Evolutionary conservation across 2,329 filamentous ascomycete genomes (phyloP).

Genomic region (Leptographium wingfieldii): DNA sequence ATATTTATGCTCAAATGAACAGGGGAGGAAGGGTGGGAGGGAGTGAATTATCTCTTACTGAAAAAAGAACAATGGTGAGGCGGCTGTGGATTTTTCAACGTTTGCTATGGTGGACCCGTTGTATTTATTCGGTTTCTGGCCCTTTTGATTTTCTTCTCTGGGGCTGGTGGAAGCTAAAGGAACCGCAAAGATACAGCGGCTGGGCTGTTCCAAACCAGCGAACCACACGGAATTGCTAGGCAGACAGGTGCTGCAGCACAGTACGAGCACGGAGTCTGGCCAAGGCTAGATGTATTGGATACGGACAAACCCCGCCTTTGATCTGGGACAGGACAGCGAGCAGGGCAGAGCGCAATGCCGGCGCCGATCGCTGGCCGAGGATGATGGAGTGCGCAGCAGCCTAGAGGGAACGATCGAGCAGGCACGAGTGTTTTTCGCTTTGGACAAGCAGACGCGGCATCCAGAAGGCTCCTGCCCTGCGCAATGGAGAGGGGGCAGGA

Average conservation of each 20-base stretch:
- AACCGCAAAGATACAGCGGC: slow-evolving; percentile 14
- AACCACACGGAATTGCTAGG: not conserved
- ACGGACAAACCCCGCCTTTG: not conserved
- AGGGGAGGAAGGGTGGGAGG: not conserved
- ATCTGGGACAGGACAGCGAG: not conserved
- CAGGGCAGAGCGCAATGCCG: not conserved
- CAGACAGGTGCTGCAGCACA: not conserved
- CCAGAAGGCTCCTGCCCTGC: not conserved
- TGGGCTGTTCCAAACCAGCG: not conserved
- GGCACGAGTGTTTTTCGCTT: not conserved
- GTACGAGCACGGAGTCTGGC: not conserved
- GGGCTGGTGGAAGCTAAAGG: slow-evolving; percentile 14
- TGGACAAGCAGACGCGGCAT: not conserved
- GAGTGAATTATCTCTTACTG: not conserved
- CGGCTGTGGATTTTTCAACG: slow-evolving; percentile 5
- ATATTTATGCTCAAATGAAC: not conserved
- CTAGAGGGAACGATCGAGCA: not conserved
- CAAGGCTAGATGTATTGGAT: not conserved
- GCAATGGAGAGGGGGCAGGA: not conserved
- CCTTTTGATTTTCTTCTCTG: slow-evolving; percentile 5
- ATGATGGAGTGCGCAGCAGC: not conserved
- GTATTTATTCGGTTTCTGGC: slow-evolving; percentile 5
- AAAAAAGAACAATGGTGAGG: slow-evolving; percentile 4
- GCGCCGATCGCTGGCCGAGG: not conserved
- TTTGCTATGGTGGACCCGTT: slow-evolving; percentile 13